Conservation (phyloP, 768 basidiomycete genomes). For the Boletellus sp. region DNA sequence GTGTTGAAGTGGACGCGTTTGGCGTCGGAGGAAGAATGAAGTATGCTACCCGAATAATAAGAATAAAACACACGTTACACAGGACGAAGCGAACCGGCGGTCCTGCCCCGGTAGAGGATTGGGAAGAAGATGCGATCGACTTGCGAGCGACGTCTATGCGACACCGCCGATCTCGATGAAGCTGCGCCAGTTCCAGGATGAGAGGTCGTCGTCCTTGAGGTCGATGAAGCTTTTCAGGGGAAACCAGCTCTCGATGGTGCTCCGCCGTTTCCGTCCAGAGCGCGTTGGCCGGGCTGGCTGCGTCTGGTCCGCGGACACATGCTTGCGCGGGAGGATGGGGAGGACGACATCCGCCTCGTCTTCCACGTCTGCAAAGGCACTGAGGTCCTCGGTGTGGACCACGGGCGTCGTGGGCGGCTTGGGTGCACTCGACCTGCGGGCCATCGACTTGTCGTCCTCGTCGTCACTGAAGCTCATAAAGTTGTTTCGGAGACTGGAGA, state of each 20-base stretch:
- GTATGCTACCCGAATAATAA: conserved; percentile 14
- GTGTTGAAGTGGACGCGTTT: conserved; percentile 11
- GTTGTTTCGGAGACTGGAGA: conserved; percentile 34
- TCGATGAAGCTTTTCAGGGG: conserved; percentile 65
- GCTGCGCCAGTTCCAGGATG: conserved; percentile 56
- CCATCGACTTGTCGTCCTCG: conserved; percentile 41
- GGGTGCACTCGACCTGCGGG: conserved; percentile 2
- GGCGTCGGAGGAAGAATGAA: conserved; percentile 2
- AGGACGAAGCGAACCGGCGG: conserved; percentile 1
- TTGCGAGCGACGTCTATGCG: conserved; percentile 2
- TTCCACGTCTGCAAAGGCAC: conserved; percentile 30
- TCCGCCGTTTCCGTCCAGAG: conserved; percentile 30
- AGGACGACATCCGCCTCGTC: conserved; percentile 29
- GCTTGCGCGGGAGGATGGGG: conserved; percentile 12
- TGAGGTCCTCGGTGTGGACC: conserved; percentile 20
- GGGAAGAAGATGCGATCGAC: not conserved
- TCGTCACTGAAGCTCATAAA: conserved; percentile 72
- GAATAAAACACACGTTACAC: conserved; percentile 4
- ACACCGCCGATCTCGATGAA: conserved; percentile 54
- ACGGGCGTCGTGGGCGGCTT: conserved; percentile 8
- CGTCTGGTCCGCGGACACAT: conserved; percentile 9
- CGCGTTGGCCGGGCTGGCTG: conserved; percentile 4
- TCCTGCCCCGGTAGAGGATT: not conserved
- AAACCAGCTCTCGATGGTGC: conserved; percentile 50
- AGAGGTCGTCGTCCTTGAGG: conserved; percentile 46